Evolutionary conservation across 495 filamentous ascomycete genomes (phyloP).

Genomic region (Talaromyces liani): DNA sequence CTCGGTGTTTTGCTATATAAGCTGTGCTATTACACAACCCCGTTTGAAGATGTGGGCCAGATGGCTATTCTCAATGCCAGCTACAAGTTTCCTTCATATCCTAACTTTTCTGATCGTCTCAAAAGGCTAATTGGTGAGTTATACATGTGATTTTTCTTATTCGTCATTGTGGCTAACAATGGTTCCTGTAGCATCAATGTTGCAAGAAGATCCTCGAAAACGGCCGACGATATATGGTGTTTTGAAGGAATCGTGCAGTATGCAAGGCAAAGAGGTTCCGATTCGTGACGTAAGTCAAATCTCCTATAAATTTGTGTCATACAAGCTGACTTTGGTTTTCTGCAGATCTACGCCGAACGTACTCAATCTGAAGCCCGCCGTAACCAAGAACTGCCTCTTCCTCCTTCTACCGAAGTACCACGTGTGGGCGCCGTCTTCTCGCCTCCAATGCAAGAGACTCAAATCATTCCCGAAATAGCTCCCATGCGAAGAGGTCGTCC

Average conservation of each 20-base stretch:
- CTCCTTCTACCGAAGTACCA: conserved; percentile 43
- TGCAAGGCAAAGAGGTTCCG: conserved; percentile 83
- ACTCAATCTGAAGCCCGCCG: conserved; percentile 55
- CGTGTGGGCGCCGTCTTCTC: conserved; percentile 66
- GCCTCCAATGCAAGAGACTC: conserved; percentile 54
- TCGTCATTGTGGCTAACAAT: neutral
- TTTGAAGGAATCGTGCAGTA: conserved; percentile 71
- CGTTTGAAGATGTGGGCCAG: conserved; percentile 95
- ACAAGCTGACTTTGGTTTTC: conserved; percentile 8
- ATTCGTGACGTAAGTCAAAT: conserved; percentile 73
- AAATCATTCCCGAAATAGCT: conserved; percentile 78
- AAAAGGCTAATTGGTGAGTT: conserved; percentile 84
- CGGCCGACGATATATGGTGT: conserved; percentile 94
- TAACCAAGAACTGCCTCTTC: conserved; percentile 53
- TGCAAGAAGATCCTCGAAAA: conserved; percentile 72
- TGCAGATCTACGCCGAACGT: conserved; percentile 74
- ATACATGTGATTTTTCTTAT: conserved; percentile 19
- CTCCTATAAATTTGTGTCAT: conserved; percentile 5
- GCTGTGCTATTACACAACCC: conserved; percentile 98
- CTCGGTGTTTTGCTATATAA: conserved; percentile 95
- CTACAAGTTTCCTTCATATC: conserved; percentile 86
- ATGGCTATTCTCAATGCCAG: conserved; percentile 97
- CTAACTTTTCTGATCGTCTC: conserved; percentile 78
- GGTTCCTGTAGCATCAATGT: conserved; percentile 65
- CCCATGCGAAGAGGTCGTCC: conserved; percentile 92